A percentile compares a stretch with the other conserved stretches of the same genome.
Conservation (phyloP, 495 filamentous ascomycete species). For the Podospora pseudoanserina region DNA sequence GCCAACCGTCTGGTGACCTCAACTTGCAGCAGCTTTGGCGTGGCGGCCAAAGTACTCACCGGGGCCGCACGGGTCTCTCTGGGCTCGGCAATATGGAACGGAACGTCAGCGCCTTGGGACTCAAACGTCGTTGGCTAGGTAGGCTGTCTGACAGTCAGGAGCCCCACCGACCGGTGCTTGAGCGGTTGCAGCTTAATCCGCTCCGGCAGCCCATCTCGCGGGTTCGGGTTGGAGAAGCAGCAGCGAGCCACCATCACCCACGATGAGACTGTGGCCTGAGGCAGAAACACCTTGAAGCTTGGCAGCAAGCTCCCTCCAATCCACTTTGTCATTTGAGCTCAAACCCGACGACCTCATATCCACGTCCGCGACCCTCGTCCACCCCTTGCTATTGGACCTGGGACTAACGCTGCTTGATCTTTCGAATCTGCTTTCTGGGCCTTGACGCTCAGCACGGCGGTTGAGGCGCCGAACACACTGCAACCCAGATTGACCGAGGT, state of each 20-base stretch:
- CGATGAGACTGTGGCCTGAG: slow-evolving; percentile 14
- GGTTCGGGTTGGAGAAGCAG: not conserved
- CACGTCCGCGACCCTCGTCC: slow-evolving; percentile 16
- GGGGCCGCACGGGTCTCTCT: not conserved
- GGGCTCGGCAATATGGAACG: slow-evolving; percentile 21
- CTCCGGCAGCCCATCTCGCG: not conserved
- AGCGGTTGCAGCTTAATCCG: slow-evolving; percentile 2
- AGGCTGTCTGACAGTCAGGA: not conserved
- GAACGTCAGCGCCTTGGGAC: not conserved
- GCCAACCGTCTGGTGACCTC: slow-evolving; percentile 27
- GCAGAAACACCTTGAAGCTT: slow-evolving; percentile 13
- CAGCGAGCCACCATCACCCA: not conserved
- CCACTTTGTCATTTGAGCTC: slow-evolving; percentile 25
- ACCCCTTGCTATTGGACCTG: slow-evolving; percentile 5
- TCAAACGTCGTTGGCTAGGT: not conserved
- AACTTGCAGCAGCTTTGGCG: slow-evolving; percentile 24
- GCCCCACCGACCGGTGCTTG: not conserved
- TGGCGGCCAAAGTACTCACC: slow-evolving; percentile 20
- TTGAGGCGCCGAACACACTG: not conserved
- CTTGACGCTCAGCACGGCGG: slow-evolving; percentile 5
- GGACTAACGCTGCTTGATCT: not conserved
- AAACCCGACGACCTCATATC: slow-evolving; percentile 10
- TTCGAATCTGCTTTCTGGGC: not conserved
- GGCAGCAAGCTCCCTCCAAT: slow-evolving; percentile 15
- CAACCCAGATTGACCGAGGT: not conserved